A percentile compares a stretch with the other conserved stretches of the same genome.
Conservation (phyloP, 2,329 filamentous ascomycete genomes). For the Pseudocercospora pini-densiflorae region DNA sequence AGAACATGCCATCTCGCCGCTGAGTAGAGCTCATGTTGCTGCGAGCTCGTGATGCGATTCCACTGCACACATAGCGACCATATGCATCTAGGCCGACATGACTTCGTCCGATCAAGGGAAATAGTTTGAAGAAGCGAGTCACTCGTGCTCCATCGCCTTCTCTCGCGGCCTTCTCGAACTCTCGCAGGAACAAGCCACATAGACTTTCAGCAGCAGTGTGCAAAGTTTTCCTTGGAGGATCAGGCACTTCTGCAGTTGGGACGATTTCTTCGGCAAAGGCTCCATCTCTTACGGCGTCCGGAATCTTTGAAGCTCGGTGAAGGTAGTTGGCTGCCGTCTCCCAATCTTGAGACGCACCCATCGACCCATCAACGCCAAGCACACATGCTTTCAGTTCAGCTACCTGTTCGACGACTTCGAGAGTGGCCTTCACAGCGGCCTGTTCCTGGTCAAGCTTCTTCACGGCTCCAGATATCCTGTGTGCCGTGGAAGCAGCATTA, state of each 20-base stretch:
- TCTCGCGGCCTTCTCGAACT: constrained; percentile 89
- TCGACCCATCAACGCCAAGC: constrained; percentile 89
- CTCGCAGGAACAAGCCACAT: constrained; percentile 86
- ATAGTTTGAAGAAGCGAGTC: constrained; percentile 97
- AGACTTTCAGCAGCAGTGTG: constrained; percentile 86
- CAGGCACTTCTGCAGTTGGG: constrained; percentile 92
- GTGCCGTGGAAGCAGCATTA: constrained; percentile 81
- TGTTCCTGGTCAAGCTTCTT: constrained; percentile 90
- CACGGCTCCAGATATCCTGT: constrained; percentile 83
- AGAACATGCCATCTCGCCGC: constrained; percentile 82
- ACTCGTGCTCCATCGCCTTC: constrained; percentile 89
- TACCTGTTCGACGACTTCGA: constrained; percentile 93
- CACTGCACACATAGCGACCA: constrained; percentile 93
- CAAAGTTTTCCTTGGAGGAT: constrained; percentile 84
- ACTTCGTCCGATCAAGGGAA: constrained; percentile 87
- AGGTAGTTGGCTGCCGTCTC: constrained; percentile 93
- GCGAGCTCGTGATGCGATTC: constrained; percentile 83
- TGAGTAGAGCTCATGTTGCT: constrained; percentile 72
- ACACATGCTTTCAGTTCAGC: constrained; percentile 97
- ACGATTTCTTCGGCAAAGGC: constrained; percentile 91
- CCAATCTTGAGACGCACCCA: constrained; percentile 99
- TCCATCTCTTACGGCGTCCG: constrained; percentile 77
- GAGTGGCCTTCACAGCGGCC: constrained; percentile 83
- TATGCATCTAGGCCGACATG: constrained; percentile 94
- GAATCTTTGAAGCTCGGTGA: constrained; percentile 79